Evolutionary conservation across 2,329 filamentous ascomycete genomes (phyloP).

Genomic region (Aureobasidium melanogenum): DNA sequence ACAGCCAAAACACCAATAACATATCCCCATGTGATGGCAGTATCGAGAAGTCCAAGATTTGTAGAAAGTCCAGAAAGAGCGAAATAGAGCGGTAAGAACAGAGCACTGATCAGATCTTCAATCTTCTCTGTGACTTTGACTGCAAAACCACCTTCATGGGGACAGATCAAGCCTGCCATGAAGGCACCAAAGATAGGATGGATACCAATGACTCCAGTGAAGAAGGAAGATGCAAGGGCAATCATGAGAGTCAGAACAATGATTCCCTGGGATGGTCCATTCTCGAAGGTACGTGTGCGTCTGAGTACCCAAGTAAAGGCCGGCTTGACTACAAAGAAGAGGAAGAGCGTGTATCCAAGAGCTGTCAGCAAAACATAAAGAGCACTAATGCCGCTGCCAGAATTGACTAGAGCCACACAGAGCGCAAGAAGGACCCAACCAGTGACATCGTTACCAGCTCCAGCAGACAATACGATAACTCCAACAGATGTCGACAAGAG

Average conservation of each 20-base stretch:
- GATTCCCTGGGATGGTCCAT: conserved; percentile 78
- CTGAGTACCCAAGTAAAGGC: conserved; percentile 65
- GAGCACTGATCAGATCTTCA: conserved; percentile 75
- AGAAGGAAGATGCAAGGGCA: conserved; percentile 71
- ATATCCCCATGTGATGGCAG: conserved; percentile 80
- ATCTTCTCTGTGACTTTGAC: conserved; percentile 91
- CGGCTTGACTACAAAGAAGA: conserved; percentile 65
- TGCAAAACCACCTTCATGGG: conserved; percentile 80
- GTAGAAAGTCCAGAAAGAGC: conserved; percentile 85
- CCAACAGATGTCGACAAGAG: conserved; percentile 75
- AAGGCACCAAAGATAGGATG: conserved; percentile 95
- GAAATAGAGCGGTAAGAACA: conserved; percentile 89
- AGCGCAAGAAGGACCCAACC: conserved; percentile 90
- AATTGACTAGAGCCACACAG: conserved; percentile 88
- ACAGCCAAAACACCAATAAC: conserved; percentile 73
- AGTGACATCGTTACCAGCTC: conserved; percentile 84
- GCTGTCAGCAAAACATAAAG: conserved; percentile 74
- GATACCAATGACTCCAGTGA: conserved; percentile 82
- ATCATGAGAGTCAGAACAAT: conserved; percentile 76
- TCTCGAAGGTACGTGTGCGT: conserved; percentile 68
- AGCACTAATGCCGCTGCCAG: conserved; percentile 69
- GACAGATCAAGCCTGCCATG: conserved; percentile 78
- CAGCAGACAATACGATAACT: conserved; percentile 79
- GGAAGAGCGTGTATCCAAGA: conserved; percentile 65
- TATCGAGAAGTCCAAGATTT: conserved; percentile 73